phyloP scores from a whole-genome alignment of 2,329 filamentous ascomycete species.

The Cordyceps fumosorosea region DNA sequence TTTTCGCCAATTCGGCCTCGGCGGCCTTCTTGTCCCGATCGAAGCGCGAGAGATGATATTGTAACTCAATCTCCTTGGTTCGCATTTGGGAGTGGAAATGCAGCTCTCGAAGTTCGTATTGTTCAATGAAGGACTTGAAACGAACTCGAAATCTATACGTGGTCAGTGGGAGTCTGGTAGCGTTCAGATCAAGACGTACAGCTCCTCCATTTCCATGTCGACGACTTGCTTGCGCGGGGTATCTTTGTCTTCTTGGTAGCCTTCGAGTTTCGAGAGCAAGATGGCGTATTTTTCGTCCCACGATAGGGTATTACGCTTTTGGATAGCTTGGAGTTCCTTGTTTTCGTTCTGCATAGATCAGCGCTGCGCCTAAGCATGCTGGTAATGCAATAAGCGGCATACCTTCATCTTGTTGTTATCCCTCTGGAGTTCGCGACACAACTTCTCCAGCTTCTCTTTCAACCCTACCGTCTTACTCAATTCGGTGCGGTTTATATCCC shows the following conservation, averaged over 20 bases:
- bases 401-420: slow-evolving; percentile 99
- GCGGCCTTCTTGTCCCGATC: slow-evolving; percentile 87
- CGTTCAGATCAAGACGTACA: slow-evolving; percentile 49
- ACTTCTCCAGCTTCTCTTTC: slow-evolving; percentile 94
- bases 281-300: slow-evolving; percentile 81
- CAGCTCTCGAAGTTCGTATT: slow-evolving; percentile 90
- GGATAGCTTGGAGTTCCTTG: slow-evolving; percentile 79
- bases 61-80: slow-evolving; percentile 92
- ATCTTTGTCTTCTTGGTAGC: slow-evolving; percentile 81
- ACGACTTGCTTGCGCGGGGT: slow-evolving; percentile 72
- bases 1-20: slow-evolving; percentile 72
- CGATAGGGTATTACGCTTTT: slow-evolving; percentile 73
- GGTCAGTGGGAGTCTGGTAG: slow-evolving; percentile 10
- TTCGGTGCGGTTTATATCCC: slow-evolving; percentile 82
- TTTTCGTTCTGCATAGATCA: slow-evolving; percentile 67
- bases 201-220: slow-evolving; percentile 81
- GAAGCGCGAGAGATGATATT: slow-evolving; percentile 80
- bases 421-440: slow-evolving; percentile 87
- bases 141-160: slow-evolving; percentile 65
- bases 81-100: slow-evolving; percentile 90
- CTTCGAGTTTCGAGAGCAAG: slow-evolving; percentile 77
- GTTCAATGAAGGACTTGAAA: slow-evolving; percentile 94
- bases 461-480: slow-evolving; percentile 83
- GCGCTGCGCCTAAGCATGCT: not conserved
- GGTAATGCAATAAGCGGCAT: slow-evolving; percentile 20